Percentiles rank a stretch among this genome's conserved stretches.
These are phyloP conservation scores for Ormosia emarginata DNA, from an alignment of 306 rosid species.

Conservation along the genomic window DNA sequence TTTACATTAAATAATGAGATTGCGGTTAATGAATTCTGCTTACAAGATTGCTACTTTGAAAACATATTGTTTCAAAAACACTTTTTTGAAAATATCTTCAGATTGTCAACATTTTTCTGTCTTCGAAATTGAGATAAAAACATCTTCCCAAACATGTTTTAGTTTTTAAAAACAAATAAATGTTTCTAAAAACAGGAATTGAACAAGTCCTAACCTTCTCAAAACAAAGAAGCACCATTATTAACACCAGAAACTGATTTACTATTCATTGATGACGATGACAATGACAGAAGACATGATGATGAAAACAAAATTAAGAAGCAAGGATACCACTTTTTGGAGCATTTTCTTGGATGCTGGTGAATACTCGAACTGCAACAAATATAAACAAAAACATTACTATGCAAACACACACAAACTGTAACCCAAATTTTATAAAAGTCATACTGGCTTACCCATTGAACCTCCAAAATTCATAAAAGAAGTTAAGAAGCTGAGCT, in stretches of 20 bases:
- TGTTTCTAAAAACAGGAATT: neutral
- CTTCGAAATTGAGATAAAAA: neutral
- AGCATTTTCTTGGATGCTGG: conserved; percentile 86
- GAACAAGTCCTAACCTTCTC: conserved; percentile 4
- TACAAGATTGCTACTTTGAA: neutral
- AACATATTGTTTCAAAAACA: neutral
- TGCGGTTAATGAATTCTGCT: neutral
- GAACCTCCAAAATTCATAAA: conserved; percentile 90
- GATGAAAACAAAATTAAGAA: neutral
- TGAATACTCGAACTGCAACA: conserved; percentile 88
- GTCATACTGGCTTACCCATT: conserved; percentile 57
- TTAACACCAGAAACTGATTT: neutral
- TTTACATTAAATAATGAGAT: neutral
- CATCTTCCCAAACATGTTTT: neutral
- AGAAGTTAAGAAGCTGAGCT: conserved; percentile 95
- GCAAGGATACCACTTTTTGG: conserved; percentile 82
- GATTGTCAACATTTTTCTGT: neutral
- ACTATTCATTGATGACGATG: neutral
- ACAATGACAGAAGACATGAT: neutral
- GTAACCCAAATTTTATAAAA: neutral
- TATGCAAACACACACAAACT: conserved; percentile 1
- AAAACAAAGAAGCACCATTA: conserved; percentile 5
- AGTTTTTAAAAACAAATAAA: neutral
- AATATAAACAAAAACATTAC: neutral
- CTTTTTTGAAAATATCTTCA: neutral